Percentiles rank a stretch among this genome's conserved stretches.
These are phyloP conservation scores for Polyplosphaeria fusca DNA, from an alignment of 495 filamentous ascomycete genomes.

Conservation along the genomic window DNA sequence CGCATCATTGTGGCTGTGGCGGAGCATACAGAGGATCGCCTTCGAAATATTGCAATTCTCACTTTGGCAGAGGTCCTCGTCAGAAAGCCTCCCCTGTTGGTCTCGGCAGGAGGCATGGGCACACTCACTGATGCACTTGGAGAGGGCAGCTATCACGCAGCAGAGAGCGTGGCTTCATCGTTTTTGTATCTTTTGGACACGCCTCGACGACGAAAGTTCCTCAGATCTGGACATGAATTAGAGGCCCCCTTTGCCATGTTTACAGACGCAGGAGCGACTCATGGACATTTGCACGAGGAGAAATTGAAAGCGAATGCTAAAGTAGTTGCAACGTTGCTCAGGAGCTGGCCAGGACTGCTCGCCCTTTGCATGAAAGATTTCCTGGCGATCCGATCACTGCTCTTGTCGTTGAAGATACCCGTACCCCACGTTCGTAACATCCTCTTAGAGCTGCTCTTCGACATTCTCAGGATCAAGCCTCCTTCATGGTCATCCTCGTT, in stretches of 20 bases:
- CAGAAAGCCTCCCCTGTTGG: conserved; percentile 73
- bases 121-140: conserved; percentile 80
- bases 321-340: conserved; percentile 80
- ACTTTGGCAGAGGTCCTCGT: conserved; percentile 89
- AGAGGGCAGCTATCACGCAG: conserved; percentile 86
- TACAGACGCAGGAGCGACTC: conserved; percentile 72
- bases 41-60: conserved; percentile 84
- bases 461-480: conserved; percentile 87
- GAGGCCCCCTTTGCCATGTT: conserved; percentile 62
- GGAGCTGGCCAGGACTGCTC: conserved; percentile 90
- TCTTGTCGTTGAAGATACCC: conserved; percentile 73
- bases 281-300: conserved; percentile 57
- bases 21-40: conserved; percentile 81
- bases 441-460: conserved; percentile 83
- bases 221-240: conserved; percentile 70
- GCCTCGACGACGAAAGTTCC: conserved; percentile 72
- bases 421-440: conserved; percentile 58
- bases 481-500: conserved; percentile 97
- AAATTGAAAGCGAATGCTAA: conserved; percentile 80
- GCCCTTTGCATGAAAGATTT: conserved; percentile 81
- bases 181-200: conserved; percentile 87
- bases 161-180: conserved; percentile 76
- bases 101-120: conserved; percentile 74
- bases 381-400: conserved; percentile 73
- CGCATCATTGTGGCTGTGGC: conserved; percentile 86